Percentiles rank a stretch among this genome's conserved stretches.
Conservation (phyloP, 805 yeast genomes). For the Hemisphaericaspora nanyangensis region DNA sequence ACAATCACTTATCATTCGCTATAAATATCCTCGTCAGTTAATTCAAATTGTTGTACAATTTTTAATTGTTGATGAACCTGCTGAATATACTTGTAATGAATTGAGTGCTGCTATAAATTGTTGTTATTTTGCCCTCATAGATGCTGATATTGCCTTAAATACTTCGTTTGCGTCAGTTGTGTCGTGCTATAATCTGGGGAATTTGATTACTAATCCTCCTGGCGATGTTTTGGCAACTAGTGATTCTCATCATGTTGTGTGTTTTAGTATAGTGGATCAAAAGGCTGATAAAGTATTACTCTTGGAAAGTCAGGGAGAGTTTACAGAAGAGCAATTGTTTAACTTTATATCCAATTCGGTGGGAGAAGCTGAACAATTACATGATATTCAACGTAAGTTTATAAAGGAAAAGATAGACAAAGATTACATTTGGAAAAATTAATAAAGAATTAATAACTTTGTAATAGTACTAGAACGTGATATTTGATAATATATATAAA, state of each 20-base stretch:
- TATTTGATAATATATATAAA: background rate
- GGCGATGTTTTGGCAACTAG: constrained; percentile 39
- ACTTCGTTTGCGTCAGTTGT: constrained; percentile 59
- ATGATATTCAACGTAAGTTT: constrained; percentile 40
- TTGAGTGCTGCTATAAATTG: constrained; percentile 71
- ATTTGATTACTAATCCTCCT: constrained; percentile 43
- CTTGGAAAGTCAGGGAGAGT: constrained; percentile 70
- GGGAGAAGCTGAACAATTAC: constrained; percentile 41
- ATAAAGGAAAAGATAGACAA: constrained; percentile 45
- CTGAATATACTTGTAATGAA: constrained; percentile 42
- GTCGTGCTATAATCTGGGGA: constrained; percentile 32
- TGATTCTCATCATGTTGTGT: constrained; percentile 62
- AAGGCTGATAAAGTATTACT: constrained; percentile 55
- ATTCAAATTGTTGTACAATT: constrained; percentile 43
- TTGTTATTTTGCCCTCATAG: constrained; percentile 67
- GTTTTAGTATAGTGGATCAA: constrained; percentile 51
- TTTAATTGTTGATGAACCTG: constrained; percentile 19
- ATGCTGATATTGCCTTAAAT: constrained; percentile 70
- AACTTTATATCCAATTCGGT: constrained; percentile 51
- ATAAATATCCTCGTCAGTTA: constrained; percentile 71
- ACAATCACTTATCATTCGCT: constrained; percentile 55
- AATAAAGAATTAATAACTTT: background rate
- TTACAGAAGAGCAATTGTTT: constrained; percentile 53
- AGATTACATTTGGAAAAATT: constrained; percentile 57
- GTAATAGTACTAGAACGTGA: too few relatives aligned